Base-by-base conservation (phyloP, 768 basidiomycete genomes). In the Leucocoprinus leucothites region DNA sequence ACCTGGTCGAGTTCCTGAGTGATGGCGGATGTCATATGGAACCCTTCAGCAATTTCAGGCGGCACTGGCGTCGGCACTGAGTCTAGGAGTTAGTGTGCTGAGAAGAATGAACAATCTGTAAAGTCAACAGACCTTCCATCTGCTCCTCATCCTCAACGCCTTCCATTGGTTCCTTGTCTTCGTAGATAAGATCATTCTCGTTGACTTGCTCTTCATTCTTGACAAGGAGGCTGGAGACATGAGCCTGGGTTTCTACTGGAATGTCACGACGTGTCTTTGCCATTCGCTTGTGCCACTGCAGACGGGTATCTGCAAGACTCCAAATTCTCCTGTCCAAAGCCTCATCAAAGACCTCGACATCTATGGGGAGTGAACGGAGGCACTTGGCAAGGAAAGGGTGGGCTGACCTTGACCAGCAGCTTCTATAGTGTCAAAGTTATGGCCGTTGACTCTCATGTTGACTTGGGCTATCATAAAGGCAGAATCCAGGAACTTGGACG, bases 341-440 rank as follows among this genome's bases (percentile, higher is more conserved):
- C 68, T 96, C 92, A 63, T 96, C 91, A 67, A 94, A 96, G 2
- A 83, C 79, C 63, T 94, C 90, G 60, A 83, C 82, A 42, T 84
- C 85, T 87, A 58, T 21, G n/a, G 48, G 46, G 44, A 40, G 45
- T 8, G 48, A 22, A 34, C 22, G 48, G 3, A 26, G 3, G 22
- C 14, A 9, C 18, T 21, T 49, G 38, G 24, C 38, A 22, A 28
- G 4, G 50, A 24, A 41, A 35, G 14, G 24, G 9, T 16, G 28
- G 69, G 50, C 48, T 47, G 31, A 82, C 86, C 81, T 61, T 80
- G 76, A 57, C 80, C 81, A 47, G 77, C 74, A 18, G 78, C 73
- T 19, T 78, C 76, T n/a, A 84, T 70, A 3, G 83, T 77, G 61
- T 89, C 89, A 58, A 83, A 82, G 57, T 86, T 84, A 51, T 86